Percentiles rank a stretch among this genome's conserved stretches.
phyloP scores from a whole-genome alignment of 306 rosid genomes.

The Abrus precatorius region DNA sequence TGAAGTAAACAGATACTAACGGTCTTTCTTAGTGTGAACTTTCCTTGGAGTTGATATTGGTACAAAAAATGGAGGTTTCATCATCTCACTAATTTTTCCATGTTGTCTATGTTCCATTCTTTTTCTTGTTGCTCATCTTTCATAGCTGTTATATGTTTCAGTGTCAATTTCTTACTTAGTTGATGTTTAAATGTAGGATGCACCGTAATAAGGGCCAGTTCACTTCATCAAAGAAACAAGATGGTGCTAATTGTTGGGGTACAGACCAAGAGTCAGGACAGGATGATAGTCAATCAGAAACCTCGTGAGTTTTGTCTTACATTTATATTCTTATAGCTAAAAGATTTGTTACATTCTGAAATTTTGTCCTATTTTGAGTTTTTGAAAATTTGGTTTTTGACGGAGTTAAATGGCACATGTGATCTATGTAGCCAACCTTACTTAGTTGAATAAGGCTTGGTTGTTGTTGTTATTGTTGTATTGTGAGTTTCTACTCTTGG shows the following conservation, averaged over 20 bases:
- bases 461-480: no score
- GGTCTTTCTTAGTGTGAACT: slow-evolving; percentile 1
- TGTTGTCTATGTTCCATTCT: neutral
- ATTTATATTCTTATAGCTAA: slow-evolving; percentile 1
- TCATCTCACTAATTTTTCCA: slow-evolving; percentile 3
- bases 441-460: no score
- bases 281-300: slow-evolving; percentile 74
- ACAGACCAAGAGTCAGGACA: slow-evolving; percentile 75
- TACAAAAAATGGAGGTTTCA: slow-evolving; percentile 6
- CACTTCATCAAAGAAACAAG: slow-evolving; percentile 83
- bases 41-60: slow-evolving; percentile 25
- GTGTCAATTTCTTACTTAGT: slow-evolving; percentile 36
- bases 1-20: slow-evolving; percentile 6
- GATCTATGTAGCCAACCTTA: no score
- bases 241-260: slow-evolving; percentile 72
- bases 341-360: slow-evolving; percentile 10
- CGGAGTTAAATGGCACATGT: no score
- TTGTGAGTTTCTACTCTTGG: slow-evolving; percentile 4
- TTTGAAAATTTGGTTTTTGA: no score
- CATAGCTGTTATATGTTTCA: slow-evolving; percentile 6
- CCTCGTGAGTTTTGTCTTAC: slow-evolving; percentile 70
- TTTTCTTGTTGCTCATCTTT: slow-evolving; percentile 30
- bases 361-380: neutral
- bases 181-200: slow-evolving; percentile 71
- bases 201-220: slow-evolving; percentile 97